Base-by-base conservation (phyloP, 768 basidiomycete genomes). In the Phlebiopsis gigantea region DNA sequence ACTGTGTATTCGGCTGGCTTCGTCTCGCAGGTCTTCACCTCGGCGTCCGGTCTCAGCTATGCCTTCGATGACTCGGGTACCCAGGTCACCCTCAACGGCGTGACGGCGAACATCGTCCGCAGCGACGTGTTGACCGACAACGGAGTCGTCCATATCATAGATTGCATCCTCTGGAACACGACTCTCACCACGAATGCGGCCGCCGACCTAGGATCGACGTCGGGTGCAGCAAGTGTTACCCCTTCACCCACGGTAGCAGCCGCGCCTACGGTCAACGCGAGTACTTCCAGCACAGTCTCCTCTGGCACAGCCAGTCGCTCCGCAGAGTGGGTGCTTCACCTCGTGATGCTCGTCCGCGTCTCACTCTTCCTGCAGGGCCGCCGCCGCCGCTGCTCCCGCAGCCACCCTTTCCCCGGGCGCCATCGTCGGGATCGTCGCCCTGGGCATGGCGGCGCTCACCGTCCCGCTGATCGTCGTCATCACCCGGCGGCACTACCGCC, bases 91-190 rank as follows among this genome's bases (percentile, higher is more conserved):
- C 46, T 59, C 17, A 49, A 59, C 45, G 49, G 46, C 14, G 25
- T 55, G 1, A 55, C 58, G 2, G 53, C 46, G 21, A 55, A 50
- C 39, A 59, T 55, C 24, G 10, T 50, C 14, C 46, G 30, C 41
- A 39, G 53, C 3, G 53, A 59, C 29, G 24, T 49, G 14, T 22
- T 59, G 19, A 14, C 25, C 4, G 31, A 43, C 24, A 59, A 59
- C 58, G 53, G 53, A 5, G 58, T 59, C 14, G 46, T 59, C 7
- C 58, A 59, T 42, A 28, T 59, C 34, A 25, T 59, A 17, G 58
- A 59, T 26, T 6, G 10, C 6, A 45, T 54, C 1, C 26, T 58
- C 15, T 53, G 34, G 31, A 57, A 57, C 17, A 3, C 34, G 8
- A n/a, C n/a, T n/a, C n/a, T n/a, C n/a, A n/a, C n/a, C n/a, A n/a